phyloP scores from a whole-genome alignment of 768 basidiomycete genomes.

The Lactarius akahatsu region DNA sequence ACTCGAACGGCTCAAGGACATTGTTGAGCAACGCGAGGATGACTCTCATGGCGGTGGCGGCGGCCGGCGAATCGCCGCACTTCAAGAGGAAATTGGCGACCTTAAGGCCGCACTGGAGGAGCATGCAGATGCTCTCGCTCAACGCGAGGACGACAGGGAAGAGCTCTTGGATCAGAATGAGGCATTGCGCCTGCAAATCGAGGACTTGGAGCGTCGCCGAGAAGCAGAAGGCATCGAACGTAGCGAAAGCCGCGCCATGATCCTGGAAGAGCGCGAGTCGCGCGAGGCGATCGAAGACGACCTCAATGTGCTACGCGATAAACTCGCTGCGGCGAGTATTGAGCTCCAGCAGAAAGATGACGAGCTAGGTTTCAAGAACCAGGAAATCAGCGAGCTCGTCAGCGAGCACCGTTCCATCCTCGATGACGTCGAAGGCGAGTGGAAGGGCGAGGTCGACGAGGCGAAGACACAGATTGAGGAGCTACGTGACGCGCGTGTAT shows the following conservation, averaged over 20 bases:
- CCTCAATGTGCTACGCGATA: slow-evolving; percentile 70
- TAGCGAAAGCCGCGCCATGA: slow-evolving; percentile 68
- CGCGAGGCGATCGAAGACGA: slow-evolving; percentile 79
- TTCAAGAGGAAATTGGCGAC: slow-evolving; percentile 64
- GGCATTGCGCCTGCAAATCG: slow-evolving; percentile 60
- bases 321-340: slow-evolving; percentile 75
- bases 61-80: slow-evolving; percentile 51
- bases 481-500: slow-evolving; percentile 59
- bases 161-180: slow-evolving; percentile 67
- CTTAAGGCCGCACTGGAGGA: slow-evolving; percentile 58
- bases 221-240: slow-evolving; percentile 67
- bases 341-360: slow-evolving; percentile 86
- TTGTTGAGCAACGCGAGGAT: slow-evolving; percentile 53
- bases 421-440: slow-evolving; percentile 74
- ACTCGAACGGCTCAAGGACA: slow-evolving; percentile 67
- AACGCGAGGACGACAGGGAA: slow-evolving; percentile 69
- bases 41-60: slow-evolving; percentile 42
- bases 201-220: slow-evolving; percentile 59
- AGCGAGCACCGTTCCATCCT: slow-evolving; percentile 72
- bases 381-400: slow-evolving; percentile 77
- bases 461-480: slow-evolving; percentile 77
- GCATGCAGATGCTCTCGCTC: slow-evolving; percentile 52
- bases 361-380: slow-evolving; percentile 74
- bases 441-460: slow-evolving; percentile 86
- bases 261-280: slow-evolving; percentile 70